Evolutionary conservation across 2,329 filamentous ascomycete species (phyloP), one percentile per base, ranked within the genome.

Genomic region (Zalaria sp.): DNA sequence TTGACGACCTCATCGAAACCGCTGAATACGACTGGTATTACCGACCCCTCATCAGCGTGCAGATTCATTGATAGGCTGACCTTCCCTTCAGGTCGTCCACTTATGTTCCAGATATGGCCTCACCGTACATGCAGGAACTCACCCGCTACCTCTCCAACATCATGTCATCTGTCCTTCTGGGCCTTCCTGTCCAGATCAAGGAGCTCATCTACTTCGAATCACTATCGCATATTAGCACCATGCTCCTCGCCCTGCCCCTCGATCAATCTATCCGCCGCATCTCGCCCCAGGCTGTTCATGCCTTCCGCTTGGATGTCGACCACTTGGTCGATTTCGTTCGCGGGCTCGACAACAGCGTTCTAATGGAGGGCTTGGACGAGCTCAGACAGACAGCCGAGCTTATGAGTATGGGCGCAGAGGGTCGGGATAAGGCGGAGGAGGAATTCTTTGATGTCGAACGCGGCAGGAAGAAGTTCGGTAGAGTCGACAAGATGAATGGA

Each of bases 191-290:
- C 27, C 85, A 93, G 54, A 95, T 98, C 62, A 96, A 96, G 58
- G 87, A 94, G 58, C 77, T 95, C 43, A 94, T 98, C 53, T 96
- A 98, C 65, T 95, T 94, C 56, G 91, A 96, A 57, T 91, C 91
- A 0, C 73, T 98, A 31, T 87, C 80, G 42, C 91, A 98, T 60
- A 87, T 91, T 2, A 81, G 85, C 3, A 83, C 83, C 47, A 51
- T 51, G 27, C 53, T 59, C 27, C 50, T 56, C 34, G n/a, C 44
- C 25, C 73, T 93, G 6, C 85, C 87, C 0, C 71, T 95, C 34
- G 81, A 86, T 7, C 66, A 78, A 0, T 76, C 81, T 28, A 86
- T 96, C 29, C 85, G 79, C 53, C 77, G 78, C 51, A 95, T 98
- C 60, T 94, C 91, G 46, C 79, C 83, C 6, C 80, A 91, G 50